Evolutionary conservation across 352 stramenopile species (phyloP).

Genomic region (Stramenopiles sp.): DNA sequence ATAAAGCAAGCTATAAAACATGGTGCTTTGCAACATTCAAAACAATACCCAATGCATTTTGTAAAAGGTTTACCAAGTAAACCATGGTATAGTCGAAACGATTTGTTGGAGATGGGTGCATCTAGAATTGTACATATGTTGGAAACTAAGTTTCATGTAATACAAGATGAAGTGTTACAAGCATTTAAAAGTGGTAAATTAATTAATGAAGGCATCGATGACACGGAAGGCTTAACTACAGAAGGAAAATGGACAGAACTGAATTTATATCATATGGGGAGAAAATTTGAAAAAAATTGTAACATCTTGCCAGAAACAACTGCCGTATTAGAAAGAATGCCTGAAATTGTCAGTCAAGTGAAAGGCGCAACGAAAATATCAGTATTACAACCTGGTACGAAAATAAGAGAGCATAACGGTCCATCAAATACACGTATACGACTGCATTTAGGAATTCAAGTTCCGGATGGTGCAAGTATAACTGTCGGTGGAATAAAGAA

Average conservation of each 20-base stretch:
- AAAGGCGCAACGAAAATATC: background rate
- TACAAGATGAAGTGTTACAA: background rate
- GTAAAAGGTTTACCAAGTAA: background rate
- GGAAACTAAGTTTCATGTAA: background rate
- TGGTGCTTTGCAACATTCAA: background rate
- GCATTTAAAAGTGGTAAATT: background rate
- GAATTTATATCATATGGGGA: constrained; percentile 2
- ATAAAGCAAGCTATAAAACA: background rate
- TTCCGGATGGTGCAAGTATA: background rate
- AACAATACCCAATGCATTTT: background rate
- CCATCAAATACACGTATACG: background rate
- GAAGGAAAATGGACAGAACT: background rate
- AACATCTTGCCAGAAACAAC: background rate
- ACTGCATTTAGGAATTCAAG: background rate
- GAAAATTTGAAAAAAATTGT: constrained; percentile 4
- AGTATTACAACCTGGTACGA: background rate
- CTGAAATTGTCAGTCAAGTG: background rate
- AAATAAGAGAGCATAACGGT: background rate
- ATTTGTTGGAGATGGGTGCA: background rate
- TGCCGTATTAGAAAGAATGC: background rate
- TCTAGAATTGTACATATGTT: background rate
- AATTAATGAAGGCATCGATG: background rate
- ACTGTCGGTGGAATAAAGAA: background rate
- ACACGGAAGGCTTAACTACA: background rate
- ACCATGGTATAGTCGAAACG: background rate